Percentiles rank a stretch among this genome's conserved stretches.
Evolutionary conservation across 331 rosid genomes (phyloP).

Genomic region (Malus hybrid): DNA sequence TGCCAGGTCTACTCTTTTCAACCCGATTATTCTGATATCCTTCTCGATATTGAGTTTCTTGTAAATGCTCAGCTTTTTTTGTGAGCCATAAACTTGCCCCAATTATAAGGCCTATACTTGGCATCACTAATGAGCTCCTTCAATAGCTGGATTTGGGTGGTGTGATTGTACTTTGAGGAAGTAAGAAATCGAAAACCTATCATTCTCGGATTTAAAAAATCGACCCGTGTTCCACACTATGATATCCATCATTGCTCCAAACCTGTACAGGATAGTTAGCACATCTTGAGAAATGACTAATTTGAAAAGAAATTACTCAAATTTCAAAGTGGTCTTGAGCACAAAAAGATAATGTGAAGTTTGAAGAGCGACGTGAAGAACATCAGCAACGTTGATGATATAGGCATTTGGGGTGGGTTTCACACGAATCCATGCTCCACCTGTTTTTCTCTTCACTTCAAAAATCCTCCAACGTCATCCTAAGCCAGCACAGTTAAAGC

Average conservation of each 20-base stretch:
- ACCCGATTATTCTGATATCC: too few relatives aligned
- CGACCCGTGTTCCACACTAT: conserved; percentile 54
- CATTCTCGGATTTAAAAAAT: conserved; percentile 37
- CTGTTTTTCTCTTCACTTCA: conserved; percentile 53
- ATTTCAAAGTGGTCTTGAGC: background rate
- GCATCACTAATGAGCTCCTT: conserved; percentile 43
- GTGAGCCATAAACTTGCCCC: conserved; percentile 37
- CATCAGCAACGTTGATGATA: conserved; percentile 51
- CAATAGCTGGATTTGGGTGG: conserved; percentile 33
- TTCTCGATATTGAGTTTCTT: conserved; percentile 33
- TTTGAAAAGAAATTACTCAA: background rate
- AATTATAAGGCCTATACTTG: conserved; percentile 32
- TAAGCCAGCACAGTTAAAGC: conserved; percentile 63
- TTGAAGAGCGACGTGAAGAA: conserved; percentile 39
- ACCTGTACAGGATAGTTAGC: conserved; percentile 18
- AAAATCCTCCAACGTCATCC: conserved; percentile 60
- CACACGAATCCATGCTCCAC: conserved; percentile 50
- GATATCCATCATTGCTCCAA: conserved; percentile 58
- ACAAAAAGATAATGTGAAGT: background rate
- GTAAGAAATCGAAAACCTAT: conserved; percentile 45
- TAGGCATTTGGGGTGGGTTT: conserved; percentile 49
- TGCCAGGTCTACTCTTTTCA: too few relatives aligned
- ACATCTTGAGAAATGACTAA: background rate
- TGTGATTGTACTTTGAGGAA: conserved; percentile 39
- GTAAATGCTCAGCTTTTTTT: conserved; percentile 32